These are phyloP conservation scores for Ogataea polymorpha DNA, from an alignment of 805 yeast species.

Conservation along the genomic window DNA sequence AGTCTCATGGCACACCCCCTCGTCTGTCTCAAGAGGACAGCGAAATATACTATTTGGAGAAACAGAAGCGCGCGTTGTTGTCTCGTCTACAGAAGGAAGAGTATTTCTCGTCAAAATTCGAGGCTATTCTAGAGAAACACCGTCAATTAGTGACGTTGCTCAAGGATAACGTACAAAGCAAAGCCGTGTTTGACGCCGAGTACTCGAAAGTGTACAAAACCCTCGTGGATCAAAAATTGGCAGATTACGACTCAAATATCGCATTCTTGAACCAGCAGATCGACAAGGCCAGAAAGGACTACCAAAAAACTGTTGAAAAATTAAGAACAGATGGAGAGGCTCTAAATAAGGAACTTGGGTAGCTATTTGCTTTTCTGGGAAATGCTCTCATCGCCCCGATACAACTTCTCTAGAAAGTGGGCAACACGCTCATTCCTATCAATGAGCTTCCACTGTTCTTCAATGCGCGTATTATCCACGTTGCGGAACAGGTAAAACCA, in stretches of 20 bases:
- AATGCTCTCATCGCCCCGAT: slow-evolving; percentile 5
- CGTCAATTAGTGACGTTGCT: slow-evolving; percentile 26
- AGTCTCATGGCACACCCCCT: neutral
- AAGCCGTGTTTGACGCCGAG: slow-evolving; percentile 19
- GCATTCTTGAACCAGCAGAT: slow-evolving; percentile 9
- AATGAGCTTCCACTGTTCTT: slow-evolving; percentile 28
- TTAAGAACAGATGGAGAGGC: slow-evolving; percentile 8
- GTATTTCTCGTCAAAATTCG: slow-evolving; percentile 27
- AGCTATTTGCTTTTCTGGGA: neutral
- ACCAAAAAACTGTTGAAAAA: slow-evolving; percentile 8
- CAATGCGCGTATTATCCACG: slow-evolving; percentile 24
- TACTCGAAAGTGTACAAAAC: slow-evolving; percentile 17
- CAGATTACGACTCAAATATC: slow-evolving; percentile 15
- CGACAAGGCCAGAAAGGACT: slow-evolving; percentile 6
- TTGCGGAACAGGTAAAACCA: slow-evolving; percentile 17
- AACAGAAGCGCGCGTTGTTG: slow-evolving; percentile 26
- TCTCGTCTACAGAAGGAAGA: slow-evolving; percentile 35
- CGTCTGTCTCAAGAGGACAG: slow-evolving; percentile 13
- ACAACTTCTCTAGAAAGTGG: slow-evolving; percentile 20
- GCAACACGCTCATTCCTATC: slow-evolving; percentile 28
- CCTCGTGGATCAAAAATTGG: slow-evolving; percentile 12
- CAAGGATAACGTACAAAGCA: slow-evolving; percentile 15
- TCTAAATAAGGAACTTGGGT: slow-evolving; percentile 1
- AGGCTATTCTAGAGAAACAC: slow-evolving; percentile 26
- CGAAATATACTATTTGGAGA: slow-evolving; percentile 20